Evolutionary conservation across 148 eudicot genomes (phyloP), one percentile per base, ranked within the genome.

Genomic region (Camellia sinensis): DNA sequence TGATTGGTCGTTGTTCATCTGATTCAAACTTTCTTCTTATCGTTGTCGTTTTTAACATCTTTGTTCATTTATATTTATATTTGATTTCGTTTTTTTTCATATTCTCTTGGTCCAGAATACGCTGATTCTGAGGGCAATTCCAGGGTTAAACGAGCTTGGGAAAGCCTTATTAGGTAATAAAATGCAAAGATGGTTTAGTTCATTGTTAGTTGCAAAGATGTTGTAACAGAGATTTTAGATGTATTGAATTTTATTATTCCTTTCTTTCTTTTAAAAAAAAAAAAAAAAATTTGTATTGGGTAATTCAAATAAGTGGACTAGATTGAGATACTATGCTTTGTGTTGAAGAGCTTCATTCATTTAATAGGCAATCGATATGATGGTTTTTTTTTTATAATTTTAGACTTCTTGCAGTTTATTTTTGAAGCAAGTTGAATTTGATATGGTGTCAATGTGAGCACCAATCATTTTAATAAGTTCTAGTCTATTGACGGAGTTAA

Each of bases 81-180:
- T 3, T 37, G 22, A 57, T 78, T 67, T 67, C 29, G 40, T 73
- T 77, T 13, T 22, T 52, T 71, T 61, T 74, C 65, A 29, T 44
- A 29, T 29, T 29, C 37, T 29, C 37, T 29, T 29, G 37, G 37
- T 22, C 88, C 5, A 95, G 98, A 93, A 95, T 81, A 95, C 99
- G 50, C 78, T 95, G 82, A 78, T 95, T 66, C 79, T 95, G 88
- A 89, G 93, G 82, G 97, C 97, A 12, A 89, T 48, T 87, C 98
- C 98, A 9, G 98, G 98, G 46, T 78, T 92, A 22, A 90, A 94
- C 81, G 91, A 90, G 75, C 70, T 94, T 41, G 93, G 92, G 73
- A 94, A 91, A 87, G 88, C 90, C 68, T 75, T 94, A 75, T 79
- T 94, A 89, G 98, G 98, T 94, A 87, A 59, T 21, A 18, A 69